Conservation (phyloP, 768 basidiomycete genomes). For the Lactifluus rugatus region DNA sequence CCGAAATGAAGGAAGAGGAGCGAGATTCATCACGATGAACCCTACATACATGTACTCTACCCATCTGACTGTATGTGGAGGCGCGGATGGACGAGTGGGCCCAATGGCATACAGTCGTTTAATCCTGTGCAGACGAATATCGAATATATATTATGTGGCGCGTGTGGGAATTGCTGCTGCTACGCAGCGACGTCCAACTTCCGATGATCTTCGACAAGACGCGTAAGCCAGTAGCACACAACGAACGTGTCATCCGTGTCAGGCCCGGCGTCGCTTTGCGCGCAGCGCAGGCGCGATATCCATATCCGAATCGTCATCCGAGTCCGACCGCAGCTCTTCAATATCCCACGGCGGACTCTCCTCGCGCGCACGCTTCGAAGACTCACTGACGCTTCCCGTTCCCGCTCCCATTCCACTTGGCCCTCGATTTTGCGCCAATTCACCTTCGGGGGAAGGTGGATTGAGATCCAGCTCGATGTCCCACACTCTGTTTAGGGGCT, state of each 20-base stretch:
- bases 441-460: background rate
- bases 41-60: no score
- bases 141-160: no score
- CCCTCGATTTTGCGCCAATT: background rate
- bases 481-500: slow-evolving; percentile 41
- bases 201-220: no score
- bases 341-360: slow-evolving; percentile 18
- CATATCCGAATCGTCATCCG: background rate
- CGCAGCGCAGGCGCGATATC: slow-evolving; percentile 10
- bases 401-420: background rate
- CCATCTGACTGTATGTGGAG: no score
- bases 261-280: slow-evolving; percentile 12
- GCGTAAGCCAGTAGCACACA: no score
- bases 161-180: no score
- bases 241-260: background rate
- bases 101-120: no score
- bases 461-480: slow-evolving; percentile 58
- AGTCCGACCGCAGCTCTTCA: background rate
- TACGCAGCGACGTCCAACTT: no score
- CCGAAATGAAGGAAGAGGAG: no score
- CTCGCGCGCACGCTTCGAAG: slow-evolving; percentile 7
- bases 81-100: no score
- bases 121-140: no score
- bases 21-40: no score
- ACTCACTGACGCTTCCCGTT: background rate